Conservation (phyloP, 352 stramenopile genomes). For the Pythium utonaiense region DNA sequence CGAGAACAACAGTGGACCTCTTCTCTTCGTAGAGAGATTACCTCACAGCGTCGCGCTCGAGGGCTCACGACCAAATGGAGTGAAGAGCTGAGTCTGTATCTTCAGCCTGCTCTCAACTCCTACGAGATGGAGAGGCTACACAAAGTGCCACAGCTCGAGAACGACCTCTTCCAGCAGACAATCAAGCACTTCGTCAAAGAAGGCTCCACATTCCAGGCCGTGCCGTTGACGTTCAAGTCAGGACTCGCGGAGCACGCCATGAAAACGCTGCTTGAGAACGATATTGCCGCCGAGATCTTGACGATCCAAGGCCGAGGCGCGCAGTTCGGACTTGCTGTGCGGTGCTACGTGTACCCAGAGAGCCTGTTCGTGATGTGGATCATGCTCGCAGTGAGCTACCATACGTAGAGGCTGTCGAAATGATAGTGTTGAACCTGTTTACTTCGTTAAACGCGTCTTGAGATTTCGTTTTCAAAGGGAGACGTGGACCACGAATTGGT, state of each 20-base stretch:
- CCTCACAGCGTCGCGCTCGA: slow-evolving; percentile 34
- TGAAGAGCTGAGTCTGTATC: slow-evolving; percentile 67
- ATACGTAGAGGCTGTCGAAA: slow-evolving; percentile 23
- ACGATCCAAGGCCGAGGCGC: slow-evolving; percentile 46
- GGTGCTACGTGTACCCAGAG: slow-evolving; percentile 79
- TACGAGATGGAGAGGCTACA: slow-evolving; percentile 86
- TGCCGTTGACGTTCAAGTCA: slow-evolving; percentile 58
- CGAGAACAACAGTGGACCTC: slow-evolving; percentile 51
- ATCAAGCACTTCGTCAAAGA: slow-evolving; percentile 75
- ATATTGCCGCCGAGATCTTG: slow-evolving; percentile 60
- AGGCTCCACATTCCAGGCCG: slow-evolving; percentile 86
- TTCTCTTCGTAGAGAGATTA: slow-evolving; percentile 37
- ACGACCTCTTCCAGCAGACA: slow-evolving; percentile 79
- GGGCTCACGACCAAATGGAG: slow-evolving; percentile 73
- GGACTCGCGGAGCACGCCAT: slow-evolving; percentile 35
- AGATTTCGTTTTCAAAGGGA: neutral
- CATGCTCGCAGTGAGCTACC: slow-evolving; percentile 80
- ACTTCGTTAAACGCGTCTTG: neutral
- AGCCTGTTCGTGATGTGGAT: slow-evolving; percentile 65
- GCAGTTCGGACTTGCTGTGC: slow-evolving; percentile 70
- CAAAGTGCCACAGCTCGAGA: slow-evolving; percentile 58
- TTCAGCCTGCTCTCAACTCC: slow-evolving; percentile 80
- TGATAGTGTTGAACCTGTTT: neutral
- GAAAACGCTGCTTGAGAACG: slow-evolving; percentile 36
- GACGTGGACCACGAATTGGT: neutral